Evolutionary conservation across 2,329 filamentous ascomycete species (phyloP).

Genomic region (Fusarium luffae): DNA sequence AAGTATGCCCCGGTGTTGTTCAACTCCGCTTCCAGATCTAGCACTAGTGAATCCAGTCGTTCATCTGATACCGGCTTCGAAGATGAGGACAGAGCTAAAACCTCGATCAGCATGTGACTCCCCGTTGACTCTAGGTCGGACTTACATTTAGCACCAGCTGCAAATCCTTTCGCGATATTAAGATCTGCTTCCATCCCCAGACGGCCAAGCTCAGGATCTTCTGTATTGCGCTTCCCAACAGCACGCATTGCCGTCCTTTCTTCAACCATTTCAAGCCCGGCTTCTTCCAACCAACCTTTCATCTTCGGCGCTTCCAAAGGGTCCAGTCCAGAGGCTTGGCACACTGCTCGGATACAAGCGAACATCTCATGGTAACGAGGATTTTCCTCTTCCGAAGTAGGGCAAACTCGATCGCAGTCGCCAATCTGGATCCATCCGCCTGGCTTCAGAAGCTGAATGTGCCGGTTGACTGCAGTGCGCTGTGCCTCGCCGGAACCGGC

Average conservation of each 20-base stretch:
- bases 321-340: constrained; percentile 3
- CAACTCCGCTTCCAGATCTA: background rate
- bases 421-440: constrained; percentile 19
- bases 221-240: background rate
- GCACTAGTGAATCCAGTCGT: background rate
- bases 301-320: constrained; percentile 8
- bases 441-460: constrained; percentile 12
- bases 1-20: background rate
- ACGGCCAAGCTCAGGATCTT: background rate
- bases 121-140: accelerated
- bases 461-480: background rate
- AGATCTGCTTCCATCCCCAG: constrained; percentile 1
- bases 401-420: constrained; percentile 11
- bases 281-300: constrained; percentile 5
- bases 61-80: background rate
- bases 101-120: background rate
- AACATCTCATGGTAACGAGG: constrained; percentile 11
- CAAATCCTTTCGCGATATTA: constrained; percentile 8
- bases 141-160: constrained; percentile 11
- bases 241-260: constrained; percentile 3
- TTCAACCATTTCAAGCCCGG: background rate
- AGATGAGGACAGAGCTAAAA: background rate
- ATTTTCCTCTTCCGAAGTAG: background rate
- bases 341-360: background rate
- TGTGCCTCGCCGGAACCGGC: background rate